Evolutionary conservation across 2,329 filamentous ascomycete species (phyloP), one percentile per base, ranked within the genome.

Genomic region (Aspergillus aculeatinus): DNA sequence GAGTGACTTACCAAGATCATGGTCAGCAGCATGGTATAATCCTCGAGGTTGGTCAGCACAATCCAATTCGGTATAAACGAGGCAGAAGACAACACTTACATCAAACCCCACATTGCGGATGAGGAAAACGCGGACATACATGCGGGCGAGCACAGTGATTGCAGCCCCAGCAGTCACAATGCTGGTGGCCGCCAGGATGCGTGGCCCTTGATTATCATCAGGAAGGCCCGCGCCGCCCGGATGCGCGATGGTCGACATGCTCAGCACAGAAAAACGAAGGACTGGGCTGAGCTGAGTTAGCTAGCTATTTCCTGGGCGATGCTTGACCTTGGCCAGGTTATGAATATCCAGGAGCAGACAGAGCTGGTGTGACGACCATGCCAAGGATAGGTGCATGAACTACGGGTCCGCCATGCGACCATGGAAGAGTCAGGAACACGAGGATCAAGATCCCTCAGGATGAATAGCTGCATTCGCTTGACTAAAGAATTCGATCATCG

Each of bases 81-180:
- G 3, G 16, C 39, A 19, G n/a, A 11, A 31, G 11, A 2, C 11
- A 31, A 10, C 35, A 4, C 60, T 52, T 27, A 64, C 62, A 58
- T 68, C 67, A 44, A 67, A 47, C 6, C 67, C 64, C 49, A 63
- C 55, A 55, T 65, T 66, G 16, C 57, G 60, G 54, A 67, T 67
- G 10, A 68, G 53, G 33, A 63, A 65, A 1, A 62, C 19, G 10
- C 67, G 67, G n/a, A 69, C 67, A 50, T 69, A 69, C 51, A 67
- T 56, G n/a, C 65, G 61, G 11, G 62, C 60, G 25, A 66, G 23
- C 4, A 67, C 65, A 14, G 55, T 55, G 33, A 64, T 58, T 35
- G 65, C 50, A 11, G 63, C 63, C 12, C 50, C 48, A 4, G 6
- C 25, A 3, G 63, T 65, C 11, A 56, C 57, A 29, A 64, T 61